A percentile compares a stretch with the other conserved stretches of the same genome.
Evolutionary conservation across 805 yeast species (phyloP).

Genomic region (Candida succiphila): DNA sequence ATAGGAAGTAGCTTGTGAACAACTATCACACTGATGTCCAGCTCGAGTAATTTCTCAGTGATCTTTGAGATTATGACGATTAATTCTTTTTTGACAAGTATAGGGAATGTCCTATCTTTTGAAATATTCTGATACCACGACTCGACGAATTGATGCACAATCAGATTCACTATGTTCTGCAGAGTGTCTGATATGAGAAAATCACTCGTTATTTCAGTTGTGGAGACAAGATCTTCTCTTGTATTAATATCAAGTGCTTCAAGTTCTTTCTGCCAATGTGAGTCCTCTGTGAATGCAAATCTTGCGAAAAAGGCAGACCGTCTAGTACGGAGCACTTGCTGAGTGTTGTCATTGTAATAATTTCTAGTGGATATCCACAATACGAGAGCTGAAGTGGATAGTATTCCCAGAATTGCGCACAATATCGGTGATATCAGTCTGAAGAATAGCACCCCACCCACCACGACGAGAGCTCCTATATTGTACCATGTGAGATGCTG

Average conservation of each 20-base stretch:
- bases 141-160: slow-evolving; percentile 42
- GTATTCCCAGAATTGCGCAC: too few relatives aligned
- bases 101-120: slow-evolving; percentile 26
- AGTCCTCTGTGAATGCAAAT: slow-evolving; percentile 15
- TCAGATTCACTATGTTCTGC: slow-evolving; percentile 35
- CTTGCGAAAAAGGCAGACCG: too few relatives aligned
- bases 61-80: slow-evolving; percentile 30
- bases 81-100: slow-evolving; percentile 34
- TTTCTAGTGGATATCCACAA: too few relatives aligned
- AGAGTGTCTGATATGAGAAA: slow-evolving; percentile 42
- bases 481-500: too few relatives aligned
- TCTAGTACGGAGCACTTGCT: too few relatives aligned
- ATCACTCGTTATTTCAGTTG: slow-evolving; percentile 34
- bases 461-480: too few relatives aligned
- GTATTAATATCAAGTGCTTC: slow-evolving; percentile 6
- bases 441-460: too few relatives aligned
- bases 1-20: slow-evolving; percentile 55
- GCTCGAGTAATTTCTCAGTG: slow-evolving; percentile 26
- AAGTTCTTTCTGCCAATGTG: slow-evolving; percentile 22
- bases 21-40: slow-evolving; percentile 48
- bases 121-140: slow-evolving; percentile 48
- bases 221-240: slow-evolving; percentile 3
- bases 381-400: too few relatives aligned
- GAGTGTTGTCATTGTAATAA: too few relatives aligned
- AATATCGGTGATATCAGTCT: too few relatives aligned